These are phyloP conservation scores for Chaetomiaceae sp. DNA, from an alignment of 2,329 filamentous ascomycete species.

Conservation along the genomic window DNA sequence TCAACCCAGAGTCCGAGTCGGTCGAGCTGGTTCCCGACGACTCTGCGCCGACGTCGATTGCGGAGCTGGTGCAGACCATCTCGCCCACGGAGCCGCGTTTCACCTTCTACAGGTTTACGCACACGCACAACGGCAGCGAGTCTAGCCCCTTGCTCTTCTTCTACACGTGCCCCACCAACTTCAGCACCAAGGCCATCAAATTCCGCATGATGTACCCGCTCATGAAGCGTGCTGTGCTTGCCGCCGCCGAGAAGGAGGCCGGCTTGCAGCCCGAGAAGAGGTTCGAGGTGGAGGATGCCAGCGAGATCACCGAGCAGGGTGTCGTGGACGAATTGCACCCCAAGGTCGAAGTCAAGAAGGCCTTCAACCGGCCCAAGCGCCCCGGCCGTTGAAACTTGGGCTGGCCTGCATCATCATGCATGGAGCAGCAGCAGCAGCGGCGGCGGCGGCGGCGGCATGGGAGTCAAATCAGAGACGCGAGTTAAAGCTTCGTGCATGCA, in stretches of 20 bases:
- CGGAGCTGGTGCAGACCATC: conserved; percentile 56
- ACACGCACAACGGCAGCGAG: conserved; percentile 49
- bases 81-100: conserved; percentile 67
- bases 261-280: conserved; percentile 65
- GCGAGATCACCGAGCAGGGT: conserved; percentile 63
- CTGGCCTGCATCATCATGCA: not conserved
- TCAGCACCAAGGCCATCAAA: conserved; percentile 65
- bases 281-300: conserved; percentile 62
- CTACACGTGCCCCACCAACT: conserved; percentile 69
- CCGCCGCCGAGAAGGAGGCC: conserved; percentile 60
- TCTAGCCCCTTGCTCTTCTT: conserved; percentile 67
- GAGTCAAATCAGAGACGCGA: no score
- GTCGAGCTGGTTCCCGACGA: conserved; percentile 59
- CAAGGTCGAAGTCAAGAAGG: conserved; percentile 59
- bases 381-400: conserved; percentile 50
- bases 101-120: conserved; percentile 67
- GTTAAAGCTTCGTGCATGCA: no score
- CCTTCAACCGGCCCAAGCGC: conserved; percentile 73
- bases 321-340: conserved; percentile 65
- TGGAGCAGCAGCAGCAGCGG: no score
- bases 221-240: conserved; percentile 62
- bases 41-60: conserved; percentile 49
- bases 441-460: no score
- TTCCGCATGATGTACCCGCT: conserved; percentile 80
- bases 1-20: conserved; percentile 64